Evolutionary conservation across 805 yeast genomes (phyloP).

Genomic region (Hanseniaspora thailandica): DNA sequence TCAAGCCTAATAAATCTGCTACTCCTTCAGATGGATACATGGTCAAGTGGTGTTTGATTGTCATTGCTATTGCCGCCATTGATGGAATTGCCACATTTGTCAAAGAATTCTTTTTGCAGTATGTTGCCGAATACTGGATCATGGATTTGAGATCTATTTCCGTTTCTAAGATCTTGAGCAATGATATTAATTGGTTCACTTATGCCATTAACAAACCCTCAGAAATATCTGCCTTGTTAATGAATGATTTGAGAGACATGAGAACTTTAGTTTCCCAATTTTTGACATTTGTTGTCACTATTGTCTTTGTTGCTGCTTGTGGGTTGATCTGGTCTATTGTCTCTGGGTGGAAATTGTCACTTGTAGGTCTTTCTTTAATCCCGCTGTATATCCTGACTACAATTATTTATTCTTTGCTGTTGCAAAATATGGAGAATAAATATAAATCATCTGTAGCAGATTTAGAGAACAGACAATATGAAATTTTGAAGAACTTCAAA

Average conservation of each 20-base stretch:
- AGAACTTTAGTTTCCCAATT: constrained; percentile 54
- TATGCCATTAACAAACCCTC: constrained; percentile 33
- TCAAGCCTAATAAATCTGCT: constrained; percentile 25
- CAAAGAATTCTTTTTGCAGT: constrained; percentile 40
- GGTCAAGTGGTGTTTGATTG: constrained; percentile 56
- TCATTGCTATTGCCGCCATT: constrained; percentile 47
- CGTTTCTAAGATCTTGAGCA: constrained; percentile 39
- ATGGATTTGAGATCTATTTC: constrained; percentile 38
- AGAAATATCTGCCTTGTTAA: constrained; percentile 50
- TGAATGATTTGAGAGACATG: constrained; percentile 75
- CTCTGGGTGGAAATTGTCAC: constrained; percentile 74
- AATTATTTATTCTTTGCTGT: constrained; percentile 37
- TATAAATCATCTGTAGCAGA: constrained; percentile 48
- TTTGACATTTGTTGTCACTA: constrained; percentile 42
- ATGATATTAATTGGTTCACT: constrained; percentile 44
- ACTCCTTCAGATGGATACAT: constrained; percentile 26
- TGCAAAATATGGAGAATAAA: constrained; percentile 44
- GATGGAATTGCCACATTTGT: constrained; percentile 51
- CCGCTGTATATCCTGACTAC: constrained; percentile 51
- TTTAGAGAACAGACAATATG: constrained; percentile 42
- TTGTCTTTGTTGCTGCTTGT: constrained; percentile 41
- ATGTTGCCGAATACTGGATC: constrained; percentile 60
- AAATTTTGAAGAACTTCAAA: constrained; percentile 45
- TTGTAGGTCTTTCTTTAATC: constrained; percentile 67
- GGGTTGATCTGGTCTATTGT: constrained; percentile 71